Conservation (phyloP, 768 basidiomycete genomes). For the Rhizopogon salebrosus region DNA sequence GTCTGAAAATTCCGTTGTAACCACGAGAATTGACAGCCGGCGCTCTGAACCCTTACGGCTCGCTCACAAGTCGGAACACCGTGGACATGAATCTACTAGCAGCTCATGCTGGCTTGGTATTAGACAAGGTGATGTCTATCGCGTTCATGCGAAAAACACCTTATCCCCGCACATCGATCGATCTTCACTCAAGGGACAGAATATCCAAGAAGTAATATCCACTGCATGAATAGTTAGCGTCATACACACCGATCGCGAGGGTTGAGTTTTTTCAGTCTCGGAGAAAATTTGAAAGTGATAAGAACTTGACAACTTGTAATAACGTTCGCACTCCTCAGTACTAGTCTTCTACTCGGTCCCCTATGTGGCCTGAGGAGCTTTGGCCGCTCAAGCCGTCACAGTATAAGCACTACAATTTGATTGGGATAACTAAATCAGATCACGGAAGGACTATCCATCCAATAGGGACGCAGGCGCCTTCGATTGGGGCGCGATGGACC, state of each 20-base stretch:
- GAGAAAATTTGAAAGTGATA: background rate
- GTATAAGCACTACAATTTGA: conserved; percentile 7
- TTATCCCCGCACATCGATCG: background rate
- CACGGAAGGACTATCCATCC: conserved; percentile 24
- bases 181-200: background rate
- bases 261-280: too few relatives aligned
- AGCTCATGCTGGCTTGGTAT: background rate
- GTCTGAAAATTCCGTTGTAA: conserved; percentile 2
- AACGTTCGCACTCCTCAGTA: too few relatives aligned
- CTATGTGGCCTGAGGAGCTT: conserved; percentile 9
- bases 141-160: background rate
- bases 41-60: background rate
- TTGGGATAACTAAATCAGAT: conserved; percentile 12
- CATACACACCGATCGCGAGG: too few relatives aligned
- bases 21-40: conserved; percentile 1
- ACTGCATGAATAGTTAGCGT: background rate
- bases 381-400: conserved; percentile 20
- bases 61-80: background rate
- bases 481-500: conserved; percentile 25
- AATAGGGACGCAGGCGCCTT: conserved; percentile 26
- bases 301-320: too few relatives aligned
- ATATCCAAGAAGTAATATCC: background rate
- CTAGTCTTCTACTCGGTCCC: conserved; percentile 16
- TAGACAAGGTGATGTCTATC: background rate
- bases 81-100: background rate